A percentile compares a stretch with the other conserved stretches of the same genome.
Conservation (phyloP, 1,284 basidiomycete species). For the Ganoderma multipileum region DNA sequence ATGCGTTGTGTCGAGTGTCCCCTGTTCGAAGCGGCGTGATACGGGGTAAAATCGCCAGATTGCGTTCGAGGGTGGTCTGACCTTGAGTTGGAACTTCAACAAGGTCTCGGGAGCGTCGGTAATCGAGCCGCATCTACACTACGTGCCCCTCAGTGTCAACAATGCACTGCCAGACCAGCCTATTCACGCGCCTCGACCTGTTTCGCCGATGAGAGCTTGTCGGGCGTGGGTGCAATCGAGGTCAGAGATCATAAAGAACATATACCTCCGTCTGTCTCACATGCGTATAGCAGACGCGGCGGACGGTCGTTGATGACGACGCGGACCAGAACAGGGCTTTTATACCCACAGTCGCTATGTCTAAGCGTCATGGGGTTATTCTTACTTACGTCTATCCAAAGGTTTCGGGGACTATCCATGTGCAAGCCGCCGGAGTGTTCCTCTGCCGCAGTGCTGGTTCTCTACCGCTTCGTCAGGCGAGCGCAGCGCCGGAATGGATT, state of each 20-base stretch:
- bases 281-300: constrained; percentile 24
- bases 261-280: constrained; percentile 11
- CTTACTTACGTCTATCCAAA: constrained; percentile 17
- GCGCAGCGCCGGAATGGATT: constrained; percentile 14
- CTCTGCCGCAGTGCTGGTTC: constrained; percentile 14
- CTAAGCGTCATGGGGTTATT: constrained; percentile 24
- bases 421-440: constrained; percentile 16
- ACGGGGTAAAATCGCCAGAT: constrained; percentile 8
- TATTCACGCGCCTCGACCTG: constrained; percentile 18
- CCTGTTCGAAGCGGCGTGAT: not conserved
- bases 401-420: constrained; percentile 16
- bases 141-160: constrained; percentile 13
- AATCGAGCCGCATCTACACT: constrained; percentile 23
- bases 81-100: constrained; percentile 1
- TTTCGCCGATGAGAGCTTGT: constrained; percentile 15
- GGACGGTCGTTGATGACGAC: constrained; percentile 25
- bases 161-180: constrained; percentile 12
- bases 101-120: constrained; percentile 14
- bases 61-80: constrained; percentile 21
- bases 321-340: constrained; percentile 33
- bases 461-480: constrained; percentile 5
- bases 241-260: constrained; percentile 10
- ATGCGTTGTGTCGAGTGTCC: constrained; percentile 1
- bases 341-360: constrained; percentile 35
- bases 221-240: constrained; percentile 17